A percentile compares a stretch with the other conserved stretches of the same genome.
Conservation (phyloP, 2,329 filamentous ascomycete genomes). For the Periconia digitata region DNA sequence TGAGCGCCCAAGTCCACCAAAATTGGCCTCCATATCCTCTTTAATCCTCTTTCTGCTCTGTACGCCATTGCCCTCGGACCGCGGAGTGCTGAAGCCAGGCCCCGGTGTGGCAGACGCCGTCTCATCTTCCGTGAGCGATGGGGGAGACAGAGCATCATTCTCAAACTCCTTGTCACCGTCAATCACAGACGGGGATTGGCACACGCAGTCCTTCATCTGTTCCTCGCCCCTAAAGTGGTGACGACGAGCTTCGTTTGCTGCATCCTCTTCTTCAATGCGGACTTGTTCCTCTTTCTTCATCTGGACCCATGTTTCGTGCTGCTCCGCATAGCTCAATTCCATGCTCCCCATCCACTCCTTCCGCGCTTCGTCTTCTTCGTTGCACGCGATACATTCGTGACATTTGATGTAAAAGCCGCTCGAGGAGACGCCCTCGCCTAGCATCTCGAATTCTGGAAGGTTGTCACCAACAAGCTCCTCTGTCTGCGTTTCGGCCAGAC, state of each 20-base stretch:
- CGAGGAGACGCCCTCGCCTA: constrained; percentile 45
- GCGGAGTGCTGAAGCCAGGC: no score
- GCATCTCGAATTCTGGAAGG: constrained; percentile 55
- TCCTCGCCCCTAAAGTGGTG: no score
- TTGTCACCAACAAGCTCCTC: constrained; percentile 55
- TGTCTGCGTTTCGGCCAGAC: constrained; percentile 54
- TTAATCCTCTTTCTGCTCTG: no score
- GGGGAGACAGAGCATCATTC: no score
- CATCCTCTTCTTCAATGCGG: constrained; percentile 15
- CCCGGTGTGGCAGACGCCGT: no score
- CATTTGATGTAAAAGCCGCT: constrained; percentile 59
- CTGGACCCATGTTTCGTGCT: constrained; percentile 24
- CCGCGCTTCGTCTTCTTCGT: constrained; percentile 19
- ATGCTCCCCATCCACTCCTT: constrained; percentile 25
- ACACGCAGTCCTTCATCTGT: no score
- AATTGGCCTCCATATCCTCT: no score
- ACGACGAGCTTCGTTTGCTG: background rate
- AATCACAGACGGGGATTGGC: no score
- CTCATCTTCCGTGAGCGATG: no score
- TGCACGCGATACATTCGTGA: constrained; percentile 39
- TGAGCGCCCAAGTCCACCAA: no score
- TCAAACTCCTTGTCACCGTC: no score
- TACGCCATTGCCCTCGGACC: no score
- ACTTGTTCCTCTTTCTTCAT: constrained; percentile 18
- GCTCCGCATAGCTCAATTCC: constrained; percentile 24